Conservation (phyloP, 768 basidiomycete genomes). For the Leccinum longicurvipes region DNA sequence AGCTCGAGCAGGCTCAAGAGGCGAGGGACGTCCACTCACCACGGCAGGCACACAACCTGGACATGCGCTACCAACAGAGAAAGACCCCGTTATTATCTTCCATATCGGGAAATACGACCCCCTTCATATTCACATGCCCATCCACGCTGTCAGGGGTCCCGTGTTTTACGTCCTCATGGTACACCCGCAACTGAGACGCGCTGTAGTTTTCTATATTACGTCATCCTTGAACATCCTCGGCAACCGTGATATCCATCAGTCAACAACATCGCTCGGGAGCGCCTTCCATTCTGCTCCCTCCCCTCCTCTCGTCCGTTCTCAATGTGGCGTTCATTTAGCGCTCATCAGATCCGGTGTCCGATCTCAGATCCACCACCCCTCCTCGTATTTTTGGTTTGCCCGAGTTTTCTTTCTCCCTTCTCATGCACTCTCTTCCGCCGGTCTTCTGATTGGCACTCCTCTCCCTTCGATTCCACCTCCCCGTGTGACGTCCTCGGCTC, state of each 20-base stretch:
- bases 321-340: neutral
- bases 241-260: neutral
- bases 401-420: constrained; percentile 7
- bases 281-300: constrained; percentile 5
- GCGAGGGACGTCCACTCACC: constrained; percentile 7
- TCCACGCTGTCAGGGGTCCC: constrained; percentile 12
- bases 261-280: constrained; percentile 14
- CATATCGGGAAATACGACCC: constrained; percentile 13
- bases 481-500: neutral
- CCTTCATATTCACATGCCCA: constrained; percentile 30
- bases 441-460: neutral
- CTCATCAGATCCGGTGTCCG: constrained; percentile 13
- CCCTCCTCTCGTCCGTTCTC: neutral
- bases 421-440: constrained; percentile 4
- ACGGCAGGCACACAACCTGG: constrained; percentile 10
- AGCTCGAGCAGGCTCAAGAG: constrained; percentile 16
- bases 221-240: constrained; percentile 16
- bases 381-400: constrained; percentile 9
- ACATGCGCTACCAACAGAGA: constrained; percentile 7
- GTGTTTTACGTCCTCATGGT: constrained; percentile 20
- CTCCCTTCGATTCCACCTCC: neutral
- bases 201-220: constrained; percentile 7
- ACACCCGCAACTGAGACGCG: constrained; percentile 7
- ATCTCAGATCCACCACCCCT: constrained; percentile 11
- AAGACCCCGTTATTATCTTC: constrained; percentile 12